These are phyloP conservation scores for Paraurostyla sp. DNA, from an alignment of 73 alveolate species.

Conservation along the genomic window DNA sequence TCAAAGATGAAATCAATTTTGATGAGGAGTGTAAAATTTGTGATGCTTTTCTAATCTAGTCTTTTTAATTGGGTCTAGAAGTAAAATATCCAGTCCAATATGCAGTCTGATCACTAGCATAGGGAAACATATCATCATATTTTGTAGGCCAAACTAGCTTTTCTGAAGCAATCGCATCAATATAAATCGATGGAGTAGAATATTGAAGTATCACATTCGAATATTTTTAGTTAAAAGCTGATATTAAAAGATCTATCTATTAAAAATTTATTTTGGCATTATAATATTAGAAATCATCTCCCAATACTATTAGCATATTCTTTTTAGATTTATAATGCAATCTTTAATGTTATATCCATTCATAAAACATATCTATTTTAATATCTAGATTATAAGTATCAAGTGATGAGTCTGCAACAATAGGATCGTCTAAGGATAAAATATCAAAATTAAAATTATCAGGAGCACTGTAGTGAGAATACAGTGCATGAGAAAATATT, in stretches of 20 bases:
- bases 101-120: constrained; percentile 70
- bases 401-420: no score
- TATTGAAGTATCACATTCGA: constrained; percentile 83
- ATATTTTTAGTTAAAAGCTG: constrained; percentile 69
- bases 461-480: constrained; percentile 83
- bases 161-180: constrained; percentile 78
- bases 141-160: constrained; percentile 81
- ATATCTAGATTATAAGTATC: constrained; percentile 71
- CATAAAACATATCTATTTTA: constrained; percentile 57
- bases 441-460: constrained; percentile 45
- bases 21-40: neutral
- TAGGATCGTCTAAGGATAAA: constrained; percentile 52
- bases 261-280: constrained; percentile 74
- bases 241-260: constrained; percentile 79
- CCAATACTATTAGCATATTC: constrained; percentile 78
- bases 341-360: constrained; percentile 26
- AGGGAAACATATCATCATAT: constrained; percentile 96
- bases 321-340: constrained; percentile 63
- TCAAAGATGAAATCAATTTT: neutral
- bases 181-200: constrained; percentile 96
- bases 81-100: constrained; percentile 64
- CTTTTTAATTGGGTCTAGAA: constrained; percentile 30
- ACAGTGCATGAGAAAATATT: constrained; percentile 64
- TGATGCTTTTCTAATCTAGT: neutral
- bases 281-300: constrained; percentile 80